Evolutionary conservation across 257 asterid species (phyloP), one percentile per base, ranked within the genome.

Genomic region (Gynochthodes officinalis): DNA sequence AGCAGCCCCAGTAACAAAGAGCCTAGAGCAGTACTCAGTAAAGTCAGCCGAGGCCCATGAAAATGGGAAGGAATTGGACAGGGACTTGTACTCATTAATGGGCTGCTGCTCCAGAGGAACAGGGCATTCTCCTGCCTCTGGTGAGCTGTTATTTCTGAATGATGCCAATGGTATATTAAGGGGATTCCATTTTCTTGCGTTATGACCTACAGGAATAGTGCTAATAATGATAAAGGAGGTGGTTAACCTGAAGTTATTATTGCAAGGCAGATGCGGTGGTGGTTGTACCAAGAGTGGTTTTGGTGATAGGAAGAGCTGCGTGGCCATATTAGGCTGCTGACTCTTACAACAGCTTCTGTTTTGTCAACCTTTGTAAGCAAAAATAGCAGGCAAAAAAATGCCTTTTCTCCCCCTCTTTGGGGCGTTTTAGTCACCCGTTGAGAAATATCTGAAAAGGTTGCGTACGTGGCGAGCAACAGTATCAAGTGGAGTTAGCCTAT

Each of bases 81-180:
- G 84, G 14, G 93, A 59, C 49, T 88, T 89, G 89, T 79, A 94
- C 82, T 94, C 97, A 80, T 89, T 91, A 48, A 91, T 87, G 53
- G 97, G 97, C 78, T 84, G 99, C 55, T 94, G 99, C 7, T 89
- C 97, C 19, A 70, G 63, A 13, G 99, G 99, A 49, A 94, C 97
- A 0, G 97, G 99, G 74, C 97, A 94, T 42, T 77, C 90, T 8
- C 79, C 75, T 13, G 75, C 49, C 32, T 69, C 79, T 33, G 79
- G 35, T 12, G 89, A 80, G 63, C 80, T 83, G 87, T 80, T 86
- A 64, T 85, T 82, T 42, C 84, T 89, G 86, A 68, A 87, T 19
- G 93, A 85, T 37, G 98, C 84, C 0, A 65, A 75, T 83, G 90
- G 84, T 77, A 77, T 71, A 83, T 65, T 81, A 74, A 83, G 82